Evolutionary conservation across 176 grass and related monocot species (phyloP).

Genomic region (Zea luxurians): DNA sequence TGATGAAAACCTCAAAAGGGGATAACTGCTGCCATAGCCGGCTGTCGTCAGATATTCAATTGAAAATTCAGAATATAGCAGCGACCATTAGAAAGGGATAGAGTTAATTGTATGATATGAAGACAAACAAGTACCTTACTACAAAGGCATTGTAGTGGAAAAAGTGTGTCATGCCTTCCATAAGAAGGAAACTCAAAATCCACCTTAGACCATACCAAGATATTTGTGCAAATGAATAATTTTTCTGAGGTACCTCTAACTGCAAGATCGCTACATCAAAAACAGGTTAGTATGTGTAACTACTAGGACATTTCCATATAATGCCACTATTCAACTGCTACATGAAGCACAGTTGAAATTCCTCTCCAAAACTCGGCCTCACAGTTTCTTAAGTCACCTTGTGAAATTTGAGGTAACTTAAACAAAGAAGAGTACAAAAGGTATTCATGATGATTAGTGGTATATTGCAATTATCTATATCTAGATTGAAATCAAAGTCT

Average conservation of each 20-base stretch:
- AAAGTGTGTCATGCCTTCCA: constrained; percentile 84
- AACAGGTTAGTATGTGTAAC: constrained; percentile 34
- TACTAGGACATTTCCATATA: constrained; percentile 5
- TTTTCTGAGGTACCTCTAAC: constrained; percentile 81
- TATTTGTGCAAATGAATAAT: constrained; percentile 70
- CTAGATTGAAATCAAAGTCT: not conserved
- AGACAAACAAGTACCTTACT: constrained; percentile 57
- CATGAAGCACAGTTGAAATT: not conserved
- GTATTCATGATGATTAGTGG: not conserved
- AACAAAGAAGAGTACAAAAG: not conserved
- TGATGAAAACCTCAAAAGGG: constrained; percentile 85
- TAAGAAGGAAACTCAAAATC: constrained; percentile 67
- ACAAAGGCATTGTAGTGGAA: constrained; percentile 93
- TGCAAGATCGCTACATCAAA: constrained; percentile 56
- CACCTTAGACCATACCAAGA: constrained; percentile 72
- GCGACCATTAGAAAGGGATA: constrained; percentile 20
- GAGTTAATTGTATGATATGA: not conserved
- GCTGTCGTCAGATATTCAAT: constrained; percentile 49
- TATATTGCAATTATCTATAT: not conserved
- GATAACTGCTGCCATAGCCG: constrained; percentile 77
- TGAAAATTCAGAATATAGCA: constrained; percentile 19
- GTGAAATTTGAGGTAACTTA: not conserved
- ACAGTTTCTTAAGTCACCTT: not conserved
- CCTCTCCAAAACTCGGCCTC: constrained; percentile 11
- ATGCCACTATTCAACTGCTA: not conserved